Percentiles rank a stretch among this genome's conserved stretches.
phyloP scores from a whole-genome alignment of 768 basidiomycete species.

The Pleurotus platypus region DNA sequence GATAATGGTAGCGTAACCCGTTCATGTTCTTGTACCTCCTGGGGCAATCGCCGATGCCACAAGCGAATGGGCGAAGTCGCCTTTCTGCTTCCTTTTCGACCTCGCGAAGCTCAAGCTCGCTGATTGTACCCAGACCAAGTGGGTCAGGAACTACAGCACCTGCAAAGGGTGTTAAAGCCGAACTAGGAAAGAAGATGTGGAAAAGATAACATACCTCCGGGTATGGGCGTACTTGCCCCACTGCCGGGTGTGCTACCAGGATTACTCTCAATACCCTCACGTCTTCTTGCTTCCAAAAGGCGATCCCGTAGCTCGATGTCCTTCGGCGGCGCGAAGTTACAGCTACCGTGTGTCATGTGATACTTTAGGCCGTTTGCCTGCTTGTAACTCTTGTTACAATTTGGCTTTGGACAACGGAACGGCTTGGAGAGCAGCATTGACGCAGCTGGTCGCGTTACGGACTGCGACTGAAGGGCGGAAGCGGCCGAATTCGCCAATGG shows the following conservation, averaged over 20 bases:
- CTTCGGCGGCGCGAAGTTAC: constrained; percentile 90
- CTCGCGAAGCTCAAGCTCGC: constrained; percentile 62
- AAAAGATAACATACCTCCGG: neutral
- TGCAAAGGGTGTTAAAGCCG: neutral
- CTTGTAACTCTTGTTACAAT: constrained; percentile 96
- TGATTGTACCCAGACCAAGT: constrained; percentile 42
- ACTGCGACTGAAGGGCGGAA: constrained; percentile 11
- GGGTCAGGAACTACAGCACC: neutral
- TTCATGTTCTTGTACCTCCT: constrained; percentile 99
- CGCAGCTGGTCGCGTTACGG: constrained; percentile 37
- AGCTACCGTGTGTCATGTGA: constrained; percentile 89
- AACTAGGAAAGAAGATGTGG: neutral
- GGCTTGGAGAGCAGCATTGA: constrained; percentile 78
- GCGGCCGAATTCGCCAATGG: constrained; percentile 15
- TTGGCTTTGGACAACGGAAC: constrained; percentile 90
- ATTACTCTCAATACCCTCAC: constrained; percentile 28
- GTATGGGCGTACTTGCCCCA: constrained; percentile 10
- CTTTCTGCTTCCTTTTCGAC: constrained; percentile 85
- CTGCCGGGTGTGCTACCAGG: constrained; percentile 12
- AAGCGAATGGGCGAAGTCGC: constrained; percentile 80
- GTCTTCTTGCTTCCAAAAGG: constrained; percentile 54
- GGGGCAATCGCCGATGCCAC: constrained; percentile 81
- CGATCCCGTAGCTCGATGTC: constrained; percentile 76
- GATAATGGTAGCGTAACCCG: constrained; percentile 92
- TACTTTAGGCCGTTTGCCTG: constrained; percentile 95